These are phyloP conservation scores for Cladophialophora carrionii DNA, from an alignment of 2,329 filamentous ascomycete species.

Conservation along the genomic window DNA sequence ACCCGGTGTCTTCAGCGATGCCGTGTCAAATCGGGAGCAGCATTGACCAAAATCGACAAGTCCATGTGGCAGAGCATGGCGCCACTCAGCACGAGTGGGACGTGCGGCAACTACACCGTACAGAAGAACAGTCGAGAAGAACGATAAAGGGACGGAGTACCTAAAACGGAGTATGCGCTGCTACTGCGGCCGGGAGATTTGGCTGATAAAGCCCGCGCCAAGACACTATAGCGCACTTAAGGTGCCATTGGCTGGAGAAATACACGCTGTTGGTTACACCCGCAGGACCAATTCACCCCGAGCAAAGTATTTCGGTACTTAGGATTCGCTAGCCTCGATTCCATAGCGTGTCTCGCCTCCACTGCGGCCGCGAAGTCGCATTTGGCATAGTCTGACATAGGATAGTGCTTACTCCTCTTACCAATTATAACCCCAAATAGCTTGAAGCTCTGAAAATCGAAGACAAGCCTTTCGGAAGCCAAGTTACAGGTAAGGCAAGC, in stretches of 20 bases:
- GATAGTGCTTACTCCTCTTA: constrained; percentile 17
- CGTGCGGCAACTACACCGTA: not conserved
- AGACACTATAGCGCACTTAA: constrained; percentile 7
- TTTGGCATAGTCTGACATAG: not conserved
- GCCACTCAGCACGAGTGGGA: constrained; percentile 3
- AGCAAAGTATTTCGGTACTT: not conserved
- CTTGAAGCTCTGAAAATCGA: not conserved
- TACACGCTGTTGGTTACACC: not conserved
- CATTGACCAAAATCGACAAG: constrained; percentile 5
- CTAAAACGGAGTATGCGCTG: not conserved
- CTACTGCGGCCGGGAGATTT: constrained; percentile 1
- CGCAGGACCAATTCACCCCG: constrained; percentile 8
- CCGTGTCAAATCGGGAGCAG: not conserved
- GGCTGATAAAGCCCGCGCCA: constrained; percentile 17
- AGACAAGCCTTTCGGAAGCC: constrained; percentile 15
- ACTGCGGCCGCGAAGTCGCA: not conserved
- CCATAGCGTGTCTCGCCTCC: not conserved
- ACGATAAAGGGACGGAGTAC: constrained; percentile 3
- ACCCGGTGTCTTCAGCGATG: not conserved
- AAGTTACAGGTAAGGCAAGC: constrained; percentile 3
- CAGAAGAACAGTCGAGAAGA: not conserved
- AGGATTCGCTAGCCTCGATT: not conserved
- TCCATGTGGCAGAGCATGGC: not conserved
- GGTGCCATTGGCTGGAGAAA: constrained; percentile 10
- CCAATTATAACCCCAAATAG: constrained; percentile 6